Conservation (phyloP, 1,139 yeast genomes). For the Blastobotrys arbuscula region DNA sequence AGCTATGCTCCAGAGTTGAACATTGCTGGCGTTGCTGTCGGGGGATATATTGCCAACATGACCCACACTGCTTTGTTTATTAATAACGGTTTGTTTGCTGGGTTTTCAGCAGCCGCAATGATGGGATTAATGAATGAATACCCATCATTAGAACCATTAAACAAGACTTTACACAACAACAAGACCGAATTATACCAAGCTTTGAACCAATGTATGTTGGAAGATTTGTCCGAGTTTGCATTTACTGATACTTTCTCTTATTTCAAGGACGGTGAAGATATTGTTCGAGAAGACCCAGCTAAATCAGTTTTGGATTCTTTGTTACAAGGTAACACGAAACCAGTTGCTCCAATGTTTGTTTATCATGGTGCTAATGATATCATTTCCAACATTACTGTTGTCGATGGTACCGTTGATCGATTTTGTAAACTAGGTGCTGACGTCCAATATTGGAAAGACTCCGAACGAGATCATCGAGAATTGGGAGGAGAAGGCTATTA, state of each 20-base stretch:
- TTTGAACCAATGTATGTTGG: slow-evolving; percentile 17
- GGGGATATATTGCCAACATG: slow-evolving; percentile 27
- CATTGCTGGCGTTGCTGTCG: slow-evolving; percentile 26
- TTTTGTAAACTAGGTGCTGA: slow-evolving; percentile 28
- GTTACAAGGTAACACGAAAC: slow-evolving; percentile 20
- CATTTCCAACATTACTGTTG: slow-evolving; percentile 21
- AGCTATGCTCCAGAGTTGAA: slow-evolving; percentile 29
- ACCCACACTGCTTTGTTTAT: slow-evolving; percentile 19
- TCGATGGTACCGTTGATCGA: slow-evolving; percentile 18
- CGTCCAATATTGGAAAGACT: slow-evolving; percentile 24
- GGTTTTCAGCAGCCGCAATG: slow-evolving; percentile 29
- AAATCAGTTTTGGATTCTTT: slow-evolving; percentile 14
- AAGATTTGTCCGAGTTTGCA: slow-evolving; percentile 19
- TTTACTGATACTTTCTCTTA: slow-evolving; percentile 22
- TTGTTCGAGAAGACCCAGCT: slow-evolving; percentile 14
- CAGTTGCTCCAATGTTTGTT: slow-evolving; percentile 24
- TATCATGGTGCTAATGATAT: slow-evolving; percentile 29
- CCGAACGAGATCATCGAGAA: slow-evolving; percentile 19
- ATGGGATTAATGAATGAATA: slow-evolving; percentile 30
- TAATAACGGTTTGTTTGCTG: slow-evolving; percentile 23
- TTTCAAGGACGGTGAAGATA: slow-evolving; percentile 20
- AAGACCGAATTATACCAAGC: slow-evolving; percentile 16
- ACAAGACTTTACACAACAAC: slow-evolving; percentile 14
- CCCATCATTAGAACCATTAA: slow-evolving; percentile 17
- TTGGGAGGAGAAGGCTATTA: slow-evolving; percentile 15